phyloP scores from a whole-genome alignment of 164 flowering plant species.

The Kalanchoe fedtschenkoi region DNA sequence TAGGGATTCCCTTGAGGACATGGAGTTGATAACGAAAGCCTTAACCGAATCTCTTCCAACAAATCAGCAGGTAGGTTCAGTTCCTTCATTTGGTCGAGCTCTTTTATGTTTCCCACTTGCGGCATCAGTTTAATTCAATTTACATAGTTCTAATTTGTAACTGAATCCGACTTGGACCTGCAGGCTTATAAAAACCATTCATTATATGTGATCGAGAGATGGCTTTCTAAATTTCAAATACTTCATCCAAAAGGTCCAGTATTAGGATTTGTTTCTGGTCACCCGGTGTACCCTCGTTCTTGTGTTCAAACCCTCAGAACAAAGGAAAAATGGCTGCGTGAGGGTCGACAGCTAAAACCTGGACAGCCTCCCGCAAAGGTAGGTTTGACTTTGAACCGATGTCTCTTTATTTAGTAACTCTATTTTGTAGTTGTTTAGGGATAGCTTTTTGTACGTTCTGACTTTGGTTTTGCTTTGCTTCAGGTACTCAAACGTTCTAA shows the following conservation, averaged over 20 bases:
- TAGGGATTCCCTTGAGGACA: constrained; percentile 62
- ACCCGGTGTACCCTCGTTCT: constrained; percentile 82
- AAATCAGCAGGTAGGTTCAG: constrained; percentile 62
- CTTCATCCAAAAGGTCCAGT: constrained; percentile 85
- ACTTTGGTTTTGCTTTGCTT: neutral
- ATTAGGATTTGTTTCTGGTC: constrained; percentile 78
- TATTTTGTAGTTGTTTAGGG: neutral
- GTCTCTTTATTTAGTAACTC: neutral
- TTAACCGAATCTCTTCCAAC: constrained; percentile 96
- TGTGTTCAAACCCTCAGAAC: constrained; percentile 77
- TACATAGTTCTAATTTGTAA: neutral
- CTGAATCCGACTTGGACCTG: neutral
- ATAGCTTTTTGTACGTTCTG: neutral
- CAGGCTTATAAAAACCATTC: constrained; percentile 85
- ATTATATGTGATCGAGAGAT: constrained; percentile 82
- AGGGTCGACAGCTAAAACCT: constrained; percentile 69
- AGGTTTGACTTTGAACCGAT: neutral
- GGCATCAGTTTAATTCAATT: neutral
- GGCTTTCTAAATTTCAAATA: constrained; percentile 81
- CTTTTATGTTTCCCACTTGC: neutral
- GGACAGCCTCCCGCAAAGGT: constrained; percentile 81
- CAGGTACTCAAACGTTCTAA: constrained; percentile 65
- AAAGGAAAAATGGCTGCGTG: constrained; percentile 82
- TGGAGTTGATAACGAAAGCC: constrained; percentile 88
- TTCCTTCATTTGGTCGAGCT: neutral